A percentile compares a stretch with the other conserved stretches of the same genome.
Evolutionary conservation across 257 asterid species (phyloP).

Genomic region (Rehmannia glutinosa): DNA sequence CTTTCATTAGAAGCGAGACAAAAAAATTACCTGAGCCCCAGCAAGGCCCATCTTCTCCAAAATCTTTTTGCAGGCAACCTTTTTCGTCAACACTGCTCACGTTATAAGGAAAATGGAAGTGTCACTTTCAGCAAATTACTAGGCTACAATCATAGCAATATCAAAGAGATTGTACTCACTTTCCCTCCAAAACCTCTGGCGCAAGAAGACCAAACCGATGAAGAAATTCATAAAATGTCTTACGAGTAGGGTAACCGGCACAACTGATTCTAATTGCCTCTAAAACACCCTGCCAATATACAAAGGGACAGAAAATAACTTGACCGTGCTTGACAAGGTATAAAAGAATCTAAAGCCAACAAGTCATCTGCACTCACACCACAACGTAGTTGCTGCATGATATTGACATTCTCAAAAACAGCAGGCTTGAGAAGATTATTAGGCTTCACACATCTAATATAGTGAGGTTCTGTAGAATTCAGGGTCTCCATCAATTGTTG

Average conservation of each 20-base stretch:
- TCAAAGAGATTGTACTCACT: slow-evolving; percentile 44
- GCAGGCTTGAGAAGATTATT: slow-evolving; percentile 92
- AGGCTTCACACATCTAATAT: slow-evolving; percentile 98
- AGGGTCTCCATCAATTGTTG: slow-evolving; percentile 94
- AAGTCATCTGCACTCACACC: slow-evolving; percentile 66
- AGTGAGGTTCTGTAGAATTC: slow-evolving; percentile 96
- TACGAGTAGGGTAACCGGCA: slow-evolving; percentile 98
- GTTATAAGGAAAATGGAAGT: background rate
- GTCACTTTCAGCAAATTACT: slow-evolving; percentile 18
- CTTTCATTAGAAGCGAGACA: no score
- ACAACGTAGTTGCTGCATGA: slow-evolving; percentile 97
- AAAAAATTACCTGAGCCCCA: slow-evolving; percentile 80
- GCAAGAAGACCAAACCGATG: slow-evolving; percentile 89
- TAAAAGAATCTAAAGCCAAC: background rate
- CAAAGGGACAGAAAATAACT: background rate
- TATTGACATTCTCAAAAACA: slow-evolving; percentile 77
- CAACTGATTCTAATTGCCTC: slow-evolving; percentile 98
- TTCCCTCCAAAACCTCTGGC: slow-evolving; percentile 77
- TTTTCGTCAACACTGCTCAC: slow-evolving; percentile 66
- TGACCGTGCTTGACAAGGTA: background rate
- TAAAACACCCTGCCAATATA: slow-evolving; percentile 66
- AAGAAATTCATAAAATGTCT: slow-evolving; percentile 86
- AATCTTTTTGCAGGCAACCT: slow-evolving; percentile 72
- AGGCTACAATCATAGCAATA: slow-evolving; percentile 1
- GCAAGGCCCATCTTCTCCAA: slow-evolving; percentile 75